These are phyloP conservation scores for Trypanosomatidae sp. DNA, from an alignment of 208 protist genomes.

Conservation along the genomic window DNA sequence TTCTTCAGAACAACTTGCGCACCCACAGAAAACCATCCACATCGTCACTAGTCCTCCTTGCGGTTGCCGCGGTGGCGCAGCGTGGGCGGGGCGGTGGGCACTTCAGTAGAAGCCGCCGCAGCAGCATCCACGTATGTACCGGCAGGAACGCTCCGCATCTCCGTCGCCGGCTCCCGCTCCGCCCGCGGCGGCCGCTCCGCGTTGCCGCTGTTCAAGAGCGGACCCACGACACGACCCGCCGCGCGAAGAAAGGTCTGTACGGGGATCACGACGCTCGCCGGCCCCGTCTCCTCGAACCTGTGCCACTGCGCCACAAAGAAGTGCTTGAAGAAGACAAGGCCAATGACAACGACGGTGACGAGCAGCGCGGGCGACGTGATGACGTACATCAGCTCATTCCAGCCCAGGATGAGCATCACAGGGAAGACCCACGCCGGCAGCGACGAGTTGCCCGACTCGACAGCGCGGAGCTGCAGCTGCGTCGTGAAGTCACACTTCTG, in stretches of 20 bases:
- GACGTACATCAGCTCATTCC: constrained; percentile 84
- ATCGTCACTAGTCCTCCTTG: constrained; percentile 18
- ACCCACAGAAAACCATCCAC: no score
- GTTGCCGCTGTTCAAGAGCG: no score
- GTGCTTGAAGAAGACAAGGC: constrained; percentile 63
- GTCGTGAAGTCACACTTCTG: constrained; percentile 86
- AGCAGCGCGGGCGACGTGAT: constrained; percentile 70
- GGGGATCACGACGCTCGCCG: constrained; percentile 57
- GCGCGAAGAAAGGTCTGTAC: constrained; percentile 20
- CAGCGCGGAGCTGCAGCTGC: constrained; percentile 70
- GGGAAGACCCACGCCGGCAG: constrained; percentile 80
- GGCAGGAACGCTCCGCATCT: background rate
- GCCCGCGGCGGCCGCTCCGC: no score
- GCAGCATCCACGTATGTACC: constrained; percentile 9
- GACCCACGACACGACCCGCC: constrained; percentile 15
- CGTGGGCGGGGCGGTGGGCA: constrained; percentile 10
- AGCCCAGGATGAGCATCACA: constrained; percentile 65
- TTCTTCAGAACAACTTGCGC: no score
- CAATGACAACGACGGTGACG: constrained; percentile 42
- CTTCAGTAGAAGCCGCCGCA: background rate
- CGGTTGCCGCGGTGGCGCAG: constrained; percentile 22
- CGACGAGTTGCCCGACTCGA: constrained; percentile 57
- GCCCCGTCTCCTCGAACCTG: constrained; percentile 73
- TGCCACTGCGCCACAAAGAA: constrained; percentile 71
- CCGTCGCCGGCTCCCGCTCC: no score